phyloP scores from a whole-genome alignment of 306 rosid species.

The Corylus americana region DNA sequence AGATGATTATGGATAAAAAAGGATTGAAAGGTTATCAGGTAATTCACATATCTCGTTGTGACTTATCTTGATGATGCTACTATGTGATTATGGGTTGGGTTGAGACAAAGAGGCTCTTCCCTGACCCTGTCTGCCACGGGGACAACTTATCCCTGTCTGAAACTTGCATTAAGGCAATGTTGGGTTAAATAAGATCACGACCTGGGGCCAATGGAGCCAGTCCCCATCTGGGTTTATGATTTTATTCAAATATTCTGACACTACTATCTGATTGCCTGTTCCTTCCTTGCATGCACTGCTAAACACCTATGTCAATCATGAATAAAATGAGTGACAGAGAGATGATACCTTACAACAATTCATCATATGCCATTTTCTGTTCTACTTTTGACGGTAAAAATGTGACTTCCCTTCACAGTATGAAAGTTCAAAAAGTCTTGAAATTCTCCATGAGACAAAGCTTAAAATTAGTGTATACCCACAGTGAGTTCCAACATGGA shows the following conservation, averaged over 20 bases:
- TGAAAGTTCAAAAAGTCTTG: neutral
- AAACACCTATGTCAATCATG: neutral
- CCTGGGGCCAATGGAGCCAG: neutral
- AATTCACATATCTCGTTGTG: slow-evolving; percentile 36
- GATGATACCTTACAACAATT: neutral
- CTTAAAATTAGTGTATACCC: neutral
- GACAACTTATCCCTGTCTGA: neutral
- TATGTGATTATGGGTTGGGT: slow-evolving; percentile 11
- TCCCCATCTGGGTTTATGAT: neutral
- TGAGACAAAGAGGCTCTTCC: neutral
- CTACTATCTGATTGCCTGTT: neutral
- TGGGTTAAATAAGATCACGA: neutral
- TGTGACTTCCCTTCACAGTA: neutral
- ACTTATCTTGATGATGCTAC: slow-evolving; percentile 27
- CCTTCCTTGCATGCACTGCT: neutral
- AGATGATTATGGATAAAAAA: slow-evolving; percentile 86
- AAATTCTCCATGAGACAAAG: neutral
- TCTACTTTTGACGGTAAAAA: neutral
- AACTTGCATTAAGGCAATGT: neutral
- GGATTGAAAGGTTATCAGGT: slow-evolving; percentile 98
- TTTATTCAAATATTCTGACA: neutral
- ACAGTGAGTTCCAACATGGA: neutral
- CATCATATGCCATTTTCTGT: neutral
- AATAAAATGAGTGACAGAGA: neutral
- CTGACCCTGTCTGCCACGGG: neutral